A percentile compares a stretch with the other conserved stretches of the same genome.
These are phyloP conservation scores for Apiospora pterosperma DNA, from an alignment of 2,329 filamentous ascomycete genomes.

Conservation along the genomic window DNA sequence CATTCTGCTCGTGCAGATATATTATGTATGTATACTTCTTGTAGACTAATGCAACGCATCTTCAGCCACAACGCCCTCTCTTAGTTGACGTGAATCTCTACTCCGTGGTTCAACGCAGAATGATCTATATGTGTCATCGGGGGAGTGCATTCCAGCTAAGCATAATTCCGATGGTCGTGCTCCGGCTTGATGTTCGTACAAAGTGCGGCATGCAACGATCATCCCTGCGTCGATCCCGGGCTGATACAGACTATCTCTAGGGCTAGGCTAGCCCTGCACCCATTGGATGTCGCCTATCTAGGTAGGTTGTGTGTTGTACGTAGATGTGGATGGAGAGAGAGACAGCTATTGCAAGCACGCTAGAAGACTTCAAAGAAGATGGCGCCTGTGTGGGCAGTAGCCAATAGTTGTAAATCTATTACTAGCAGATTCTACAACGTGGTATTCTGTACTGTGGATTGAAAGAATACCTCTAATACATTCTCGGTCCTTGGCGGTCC, in stretches of 20 bases:
- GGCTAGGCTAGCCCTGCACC: no score
- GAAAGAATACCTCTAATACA: background rate
- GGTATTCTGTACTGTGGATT: background rate
- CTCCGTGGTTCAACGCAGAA: background rate
- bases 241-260: constrained; percentile 1
- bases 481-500: background rate
- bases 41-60: background rate
- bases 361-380: background rate
- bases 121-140: background rate
- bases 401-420: background rate
- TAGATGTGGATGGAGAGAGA: constrained; percentile 1
- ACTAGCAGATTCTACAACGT: no score
- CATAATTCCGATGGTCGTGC: background rate
- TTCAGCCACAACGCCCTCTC: background rate
- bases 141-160: no score
- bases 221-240: background rate
- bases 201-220: background rate
- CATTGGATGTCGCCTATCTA: background rate
- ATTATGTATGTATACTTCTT: background rate
- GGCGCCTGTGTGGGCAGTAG: background rate
- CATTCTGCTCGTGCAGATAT: constrained; percentile 2
- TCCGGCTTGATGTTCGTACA: background rate
- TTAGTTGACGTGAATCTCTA: background rate
- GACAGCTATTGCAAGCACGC: background rate
- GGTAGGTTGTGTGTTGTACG: no score